Conservation (phyloP, 148 eudicot species). For the Beta vulgaris region DNA sequence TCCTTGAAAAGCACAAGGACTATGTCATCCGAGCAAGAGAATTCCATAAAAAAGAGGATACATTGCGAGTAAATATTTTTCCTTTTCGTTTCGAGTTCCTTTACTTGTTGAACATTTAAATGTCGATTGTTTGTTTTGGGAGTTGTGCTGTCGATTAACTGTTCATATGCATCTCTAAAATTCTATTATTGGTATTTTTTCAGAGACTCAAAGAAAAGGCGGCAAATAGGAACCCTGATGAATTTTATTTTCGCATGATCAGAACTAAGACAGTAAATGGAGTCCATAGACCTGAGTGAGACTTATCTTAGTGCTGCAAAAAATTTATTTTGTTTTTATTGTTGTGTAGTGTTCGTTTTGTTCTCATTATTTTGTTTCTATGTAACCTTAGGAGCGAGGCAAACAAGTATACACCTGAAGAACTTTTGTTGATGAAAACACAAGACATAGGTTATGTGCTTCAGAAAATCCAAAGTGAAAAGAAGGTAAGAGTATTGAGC, state of each 20-base stretch:
- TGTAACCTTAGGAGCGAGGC: conserved; percentile 50
- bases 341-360: conserved; percentile 3
- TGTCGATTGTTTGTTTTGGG: background rate
- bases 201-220: conserved; percentile 84
- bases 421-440: conserved; percentile 80
- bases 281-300: conserved; percentile 70
- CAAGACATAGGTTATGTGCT: conserved; percentile 75
- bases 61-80: conserved; percentile 54
- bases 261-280: conserved; percentile 60
- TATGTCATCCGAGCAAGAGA: conserved; percentile 70
- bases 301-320: background rate
- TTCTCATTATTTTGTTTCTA: conserved; percentile 8
- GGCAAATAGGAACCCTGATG: conserved; percentile 77
- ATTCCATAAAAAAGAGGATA: conserved; percentile 75
- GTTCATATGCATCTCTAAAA: background rate
- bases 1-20: conserved; percentile 87
- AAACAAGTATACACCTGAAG: conserved; percentile 62
- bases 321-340: background rate
- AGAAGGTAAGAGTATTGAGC: conserved; percentile 46
- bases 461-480: conserved; percentile 81
- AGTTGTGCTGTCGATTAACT: conserved; percentile 1
- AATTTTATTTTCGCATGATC: conserved; percentile 77
- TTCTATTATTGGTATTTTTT: background rate
- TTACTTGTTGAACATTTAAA: background rate
- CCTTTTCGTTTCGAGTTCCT: background rate